These are phyloP conservation scores for Pichia sp. DNA, from an alignment of 1,139 yeast species.

Conservation along the genomic window DNA sequence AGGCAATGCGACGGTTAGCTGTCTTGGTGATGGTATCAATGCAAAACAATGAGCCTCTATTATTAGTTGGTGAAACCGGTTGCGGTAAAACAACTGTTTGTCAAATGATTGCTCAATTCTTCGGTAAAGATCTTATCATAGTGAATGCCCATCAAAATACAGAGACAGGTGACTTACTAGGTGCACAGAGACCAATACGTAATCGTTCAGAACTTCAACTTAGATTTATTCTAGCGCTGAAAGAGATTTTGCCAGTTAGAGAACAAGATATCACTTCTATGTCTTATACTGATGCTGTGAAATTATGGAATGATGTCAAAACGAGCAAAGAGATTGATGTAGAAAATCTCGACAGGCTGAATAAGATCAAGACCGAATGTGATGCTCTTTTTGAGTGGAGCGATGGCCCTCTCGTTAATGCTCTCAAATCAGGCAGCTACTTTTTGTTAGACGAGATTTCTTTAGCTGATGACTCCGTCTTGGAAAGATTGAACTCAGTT, in stretches of 20 bases:
- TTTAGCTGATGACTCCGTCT: constrained; percentile 93
- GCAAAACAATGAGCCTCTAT: constrained; percentile 76
- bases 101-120: constrained; percentile 65
- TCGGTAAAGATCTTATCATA: constrained; percentile 50
- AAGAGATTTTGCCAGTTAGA: constrained; percentile 25
- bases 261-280: constrained; percentile 12
- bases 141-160: constrained; percentile 97
- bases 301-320: constrained; percentile 28
- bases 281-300: constrained; percentile 28
- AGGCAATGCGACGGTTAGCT: constrained; percentile 80
- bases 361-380: constrained; percentile 33
- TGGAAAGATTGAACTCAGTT: constrained; percentile 91
- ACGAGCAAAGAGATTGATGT: constrained; percentile 18
- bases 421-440: constrained; percentile 70
- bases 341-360: constrained; percentile 24
- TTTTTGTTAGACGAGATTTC: constrained; percentile 94
- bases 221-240: constrained; percentile 33
- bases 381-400: constrained; percentile 83
- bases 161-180: constrained; percentile 93
- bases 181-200: constrained; percentile 94
- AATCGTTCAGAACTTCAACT: constrained; percentile 58
- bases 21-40: constrained; percentile 76
- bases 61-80: constrained; percentile 97
- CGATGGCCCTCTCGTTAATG: constrained; percentile 87
- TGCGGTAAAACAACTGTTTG: constrained; percentile 98